These are phyloP conservation scores for Aaosphaeria arxii DNA, from an alignment of 2,329 filamentous ascomycete species.

Conservation along the genomic window DNA sequence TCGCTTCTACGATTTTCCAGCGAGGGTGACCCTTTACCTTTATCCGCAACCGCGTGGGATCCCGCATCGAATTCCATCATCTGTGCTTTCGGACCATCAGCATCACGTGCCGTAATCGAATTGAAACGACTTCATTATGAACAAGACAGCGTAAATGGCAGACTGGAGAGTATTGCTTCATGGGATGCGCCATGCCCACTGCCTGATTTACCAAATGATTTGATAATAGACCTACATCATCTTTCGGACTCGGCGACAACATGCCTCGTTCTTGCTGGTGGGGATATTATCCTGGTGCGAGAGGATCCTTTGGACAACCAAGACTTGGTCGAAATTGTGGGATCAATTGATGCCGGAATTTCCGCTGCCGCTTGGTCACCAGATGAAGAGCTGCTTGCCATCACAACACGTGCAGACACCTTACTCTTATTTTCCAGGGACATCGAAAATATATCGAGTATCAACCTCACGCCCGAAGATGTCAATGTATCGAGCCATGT, in stretches of 20 bases:
- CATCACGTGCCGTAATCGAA: slow-evolving; percentile 68
- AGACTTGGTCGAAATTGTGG: slow-evolving; percentile 90
- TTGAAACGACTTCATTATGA: slow-evolving; percentile 56
- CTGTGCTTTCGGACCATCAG: slow-evolving; percentile 78
- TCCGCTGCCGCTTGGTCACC: slow-evolving; percentile 88
- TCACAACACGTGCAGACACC: slow-evolving; percentile 76
- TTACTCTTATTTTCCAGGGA: slow-evolving; percentile 89
- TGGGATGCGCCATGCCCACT: slow-evolving; percentile 86
- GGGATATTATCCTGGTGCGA: slow-evolving; percentile 83
- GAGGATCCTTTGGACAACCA: slow-evolving; percentile 65
- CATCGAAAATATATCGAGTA: slow-evolving; percentile 80
- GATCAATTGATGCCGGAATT: slow-evolving; percentile 90
- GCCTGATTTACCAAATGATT: slow-evolving; percentile 72
- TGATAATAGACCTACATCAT: slow-evolving; percentile 76
- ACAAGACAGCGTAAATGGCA: slow-evolving; percentile 39
- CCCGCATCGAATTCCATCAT: slow-evolving; percentile 72
- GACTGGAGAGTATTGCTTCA: slow-evolving; percentile 60
- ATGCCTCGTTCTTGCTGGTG: slow-evolving; percentile 82
- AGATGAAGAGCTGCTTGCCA: slow-evolving; percentile 84
- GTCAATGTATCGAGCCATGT: slow-evolving; percentile 88
- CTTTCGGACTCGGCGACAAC: slow-evolving; percentile 76
- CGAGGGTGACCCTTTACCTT: slow-evolving; percentile 47
- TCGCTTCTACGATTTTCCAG: slow-evolving; percentile 59
- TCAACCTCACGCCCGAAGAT: slow-evolving; percentile 70
- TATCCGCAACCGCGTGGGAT: slow-evolving; percentile 86